Evolutionary conservation across 2,329 filamentous ascomycete species (phyloP), one percentile per base, ranked within the genome.

Genomic region (Calycina herbarum): DNA sequence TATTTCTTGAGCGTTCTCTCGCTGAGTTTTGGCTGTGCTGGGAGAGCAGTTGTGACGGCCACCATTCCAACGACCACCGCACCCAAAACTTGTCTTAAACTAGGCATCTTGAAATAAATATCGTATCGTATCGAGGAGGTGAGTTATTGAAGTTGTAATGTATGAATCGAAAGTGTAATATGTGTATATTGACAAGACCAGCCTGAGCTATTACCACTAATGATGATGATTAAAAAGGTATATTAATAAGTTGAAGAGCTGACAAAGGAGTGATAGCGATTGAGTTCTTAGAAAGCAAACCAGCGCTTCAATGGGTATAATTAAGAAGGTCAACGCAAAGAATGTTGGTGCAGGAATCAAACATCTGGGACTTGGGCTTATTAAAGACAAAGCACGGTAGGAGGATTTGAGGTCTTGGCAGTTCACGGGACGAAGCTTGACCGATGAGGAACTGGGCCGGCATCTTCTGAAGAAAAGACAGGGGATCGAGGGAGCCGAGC

Each of bases 271-370:
- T 71, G 65, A 66, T 63, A 71, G 70, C 67, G 64, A 72, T 69
- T 69, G 70, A 71, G 64, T 69, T 72, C 61, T 71, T 68, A 67
- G 54, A 73, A 76, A 76, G 73, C 73, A 73, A 71, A 75, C 74
- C 75, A 74, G 75, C 71, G 73, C 72, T 77, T 75, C 65, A 68
- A 63, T 64, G 62, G 64, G 66, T 70, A 70, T 70, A 64, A 57
- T 64, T 58, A 66, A 59, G 68, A 72, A 60, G 67, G 66, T 67
- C 63, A 62, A 63, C 63, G 68, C 57, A 64, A 61, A 63, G 63
- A 66, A 35, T 57, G 64, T 65, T 66, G 33, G 62, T 67, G 62
- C 56, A 27, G 63, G 62, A 33, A 64, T 33, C 64, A 70, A 69
- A 70, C 59, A 68, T 56, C 33, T 40, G 67, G 66, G 66, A 65